Evolutionary conservation across 257 asterid genomes (phyloP).

Genomic region (Vinca minor): DNA sequence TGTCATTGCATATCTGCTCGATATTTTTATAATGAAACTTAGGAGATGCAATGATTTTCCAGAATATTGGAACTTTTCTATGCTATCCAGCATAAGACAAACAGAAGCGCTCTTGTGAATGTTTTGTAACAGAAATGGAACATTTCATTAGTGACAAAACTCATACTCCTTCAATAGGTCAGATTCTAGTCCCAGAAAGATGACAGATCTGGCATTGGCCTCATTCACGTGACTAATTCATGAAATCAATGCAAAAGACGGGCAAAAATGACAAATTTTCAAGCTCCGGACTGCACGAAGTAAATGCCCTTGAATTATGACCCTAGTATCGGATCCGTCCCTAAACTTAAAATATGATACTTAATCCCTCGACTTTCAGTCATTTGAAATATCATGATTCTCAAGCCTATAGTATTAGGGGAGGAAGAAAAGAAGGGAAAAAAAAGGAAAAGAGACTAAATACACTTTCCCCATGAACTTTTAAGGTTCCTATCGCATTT

Average conservation of each 20-base stretch:
- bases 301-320: not conserved
- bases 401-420: not conserved
- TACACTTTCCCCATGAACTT: not conserved
- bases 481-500: not conserved
- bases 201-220: not conserved
- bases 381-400: not conserved
- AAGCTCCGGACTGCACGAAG: not conserved
- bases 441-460: too few species aligned
- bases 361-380: not conserved
- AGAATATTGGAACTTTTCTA: not conserved
- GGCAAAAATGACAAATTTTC: not conserved
- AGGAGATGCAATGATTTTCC: not conserved
- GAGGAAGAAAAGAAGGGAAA: not conserved
- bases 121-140: not conserved
- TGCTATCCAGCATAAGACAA: not conserved
- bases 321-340: not conserved
- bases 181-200: not conserved
- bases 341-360: not conserved
- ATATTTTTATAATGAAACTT: slow-evolving; percentile 3
- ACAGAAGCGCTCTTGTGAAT: not conserved
- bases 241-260: not conserved
- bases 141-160: not conserved
- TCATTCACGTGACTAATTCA: not conserved
- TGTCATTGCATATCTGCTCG: slow-evolving; percentile 82
- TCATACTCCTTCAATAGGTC: not conserved